Base-by-base conservation (phyloP, 129 eudicot genomes). In the Flaveria trinervia region DNA sequence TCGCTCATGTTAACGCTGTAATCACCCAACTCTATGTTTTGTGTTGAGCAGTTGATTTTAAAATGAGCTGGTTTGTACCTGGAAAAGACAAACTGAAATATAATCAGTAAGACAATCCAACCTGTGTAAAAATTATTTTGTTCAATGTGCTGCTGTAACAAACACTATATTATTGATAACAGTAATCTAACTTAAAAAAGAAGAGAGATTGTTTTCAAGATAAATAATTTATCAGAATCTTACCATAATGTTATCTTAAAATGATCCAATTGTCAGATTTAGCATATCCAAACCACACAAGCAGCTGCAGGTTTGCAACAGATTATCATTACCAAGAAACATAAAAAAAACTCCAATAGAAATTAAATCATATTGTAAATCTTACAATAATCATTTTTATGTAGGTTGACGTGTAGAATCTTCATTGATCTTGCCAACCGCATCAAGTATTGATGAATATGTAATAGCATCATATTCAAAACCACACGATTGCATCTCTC, bases 371-470 rank as follows among this genome's bases (percentile, higher is more conserved):
- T 23, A 61, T 1, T 9, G 61, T 23, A 26, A 64, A 75, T 66
- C 84, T 22, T 76, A 16, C 77, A 78, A 12, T 13, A 16, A 41
- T 72, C 72, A 50, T 73, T 62, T 75, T 85, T 80, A 85, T 10
- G 23, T 23, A 70, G 75, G 26, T 49, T 70, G 61, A 81, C 65
- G 52, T 16, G 60, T 61, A 1, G 57, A 74, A 57, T 82, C 97
- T 44, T 87, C 96, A 84, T 91, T 93, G 60, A 94, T 82, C 80
- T 84, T 89, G 56, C 98, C 97, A 12, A 94, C 93, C 23, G 98
- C 98, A 80, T 91, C 98, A 73, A 94, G 93, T 74, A 94, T 86
- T 3, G 98, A 94, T 28, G 96, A 89, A 79, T 94, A 94, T 2
- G 97, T 91, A 59, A 94, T 89, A 39, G 69, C 70, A 82, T 94